Evolutionary conservation across 2,329 filamentous ascomycete genomes (phyloP), one percentile per base, ranked within the genome.

Genomic region (Fusarium coffeatum): DNA sequence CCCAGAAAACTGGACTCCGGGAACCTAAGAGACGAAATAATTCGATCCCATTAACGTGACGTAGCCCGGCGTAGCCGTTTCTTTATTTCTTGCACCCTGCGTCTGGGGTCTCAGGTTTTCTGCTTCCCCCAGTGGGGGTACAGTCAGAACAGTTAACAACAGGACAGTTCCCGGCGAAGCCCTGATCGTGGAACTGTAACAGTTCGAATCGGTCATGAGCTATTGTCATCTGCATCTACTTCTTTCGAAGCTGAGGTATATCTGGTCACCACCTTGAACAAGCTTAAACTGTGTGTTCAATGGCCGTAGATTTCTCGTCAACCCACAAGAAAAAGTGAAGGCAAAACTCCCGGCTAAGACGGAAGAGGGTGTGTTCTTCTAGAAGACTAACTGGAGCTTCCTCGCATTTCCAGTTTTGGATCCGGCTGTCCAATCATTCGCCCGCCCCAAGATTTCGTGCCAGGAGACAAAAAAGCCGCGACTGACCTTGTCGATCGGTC

Each of bases 361-460:
- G 40, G 54, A 47, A 18, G 32, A 34, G 57, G 37, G 48, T 27
- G 43, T 37, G 41, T 61, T 55, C 64, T 74, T 74, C 73, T 75
- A 74, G 73, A 75, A 75, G 55, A 64, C 40, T 28, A 68, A 55
- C 54, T 70, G 67, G 54, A 58, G 54, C 34, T 68, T 53, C 54
- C 58, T 45, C 45, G 50, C 47, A 53, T 69, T 64, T 67, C 67
- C 66, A 64, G 40, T 64, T 58, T 48, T 53, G 46, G 43, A 50
- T 59, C 37, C 58, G 37, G 22, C 58, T 55, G 23, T 15, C 69
- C 69, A 60, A 64, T 70, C 48, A 46, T 32, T 53, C 55, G 37
- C 34, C 48, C 58, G 45, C 66, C 57, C 46, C 45, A 51, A 66
- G 49, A 50, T 60, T 53, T 42, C 49, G 34, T 51, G 50, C 51